These are phyloP conservation scores for Epichloe sylvatica DNA, from an alignment of 2,329 filamentous ascomycete genomes.

Conservation along the genomic window DNA sequence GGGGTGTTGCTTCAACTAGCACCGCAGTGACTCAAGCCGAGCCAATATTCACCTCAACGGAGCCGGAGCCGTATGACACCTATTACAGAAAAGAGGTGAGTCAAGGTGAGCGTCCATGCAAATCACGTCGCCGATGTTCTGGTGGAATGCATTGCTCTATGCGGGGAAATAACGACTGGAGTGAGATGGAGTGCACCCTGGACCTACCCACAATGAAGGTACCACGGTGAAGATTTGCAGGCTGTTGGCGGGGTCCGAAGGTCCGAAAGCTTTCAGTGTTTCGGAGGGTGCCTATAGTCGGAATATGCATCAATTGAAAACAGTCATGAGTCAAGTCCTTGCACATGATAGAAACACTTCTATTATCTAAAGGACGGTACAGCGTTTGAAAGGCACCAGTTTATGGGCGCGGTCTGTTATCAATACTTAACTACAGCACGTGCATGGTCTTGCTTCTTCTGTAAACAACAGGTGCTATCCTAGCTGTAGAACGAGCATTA, in stretches of 20 bases:
- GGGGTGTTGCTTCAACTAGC: neutral
- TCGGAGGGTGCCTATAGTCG: constrained; percentile 15
- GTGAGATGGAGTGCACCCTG: neutral
- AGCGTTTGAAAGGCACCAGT: neutral
- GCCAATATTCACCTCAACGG: neutral
- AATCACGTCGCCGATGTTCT: neutral
- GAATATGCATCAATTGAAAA: constrained; percentile 12
- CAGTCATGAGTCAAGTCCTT: neutral
- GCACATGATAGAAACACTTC: neutral
- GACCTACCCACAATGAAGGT: too few species aligned
- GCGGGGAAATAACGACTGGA: neutral
- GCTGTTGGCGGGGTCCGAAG: constrained; percentile 7
- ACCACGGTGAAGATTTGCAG: neutral
- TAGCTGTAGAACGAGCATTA: neutral
- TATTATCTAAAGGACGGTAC: too few species aligned
- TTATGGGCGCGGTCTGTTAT: neutral
- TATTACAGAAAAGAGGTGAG: neutral
- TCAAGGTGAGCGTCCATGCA: neutral
- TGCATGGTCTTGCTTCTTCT: neutral
- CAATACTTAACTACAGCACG: neutral
- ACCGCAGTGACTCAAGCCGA: neutral
- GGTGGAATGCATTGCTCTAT: neutral
- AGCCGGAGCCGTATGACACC: neutral
- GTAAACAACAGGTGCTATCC: neutral
- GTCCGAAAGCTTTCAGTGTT: neutral